phyloP scores from a whole-genome alignment of 2,329 filamentous ascomycete species.

The Cladophialophora yegresii region DNA sequence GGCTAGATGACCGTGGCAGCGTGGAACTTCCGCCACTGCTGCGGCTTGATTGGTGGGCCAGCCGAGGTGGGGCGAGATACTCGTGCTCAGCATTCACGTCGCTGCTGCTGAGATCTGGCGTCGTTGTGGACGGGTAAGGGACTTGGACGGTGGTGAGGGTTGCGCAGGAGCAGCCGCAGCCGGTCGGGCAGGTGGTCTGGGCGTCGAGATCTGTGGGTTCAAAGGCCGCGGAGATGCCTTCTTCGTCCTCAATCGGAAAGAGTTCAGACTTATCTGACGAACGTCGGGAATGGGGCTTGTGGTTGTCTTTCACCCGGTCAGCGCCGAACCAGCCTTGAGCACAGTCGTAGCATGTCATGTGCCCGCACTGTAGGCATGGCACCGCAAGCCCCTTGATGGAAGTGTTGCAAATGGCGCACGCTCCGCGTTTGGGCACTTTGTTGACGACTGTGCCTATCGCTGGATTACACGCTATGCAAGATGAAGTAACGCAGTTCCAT shows the following conservation, averaged over 20 bases:
- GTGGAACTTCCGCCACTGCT: conserved; percentile 12
- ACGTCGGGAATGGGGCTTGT: conserved; percentile 14
- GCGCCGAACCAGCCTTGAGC: conserved; percentile 48
- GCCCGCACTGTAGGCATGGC: conserved; percentile 52
- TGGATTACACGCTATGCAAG: conserved; percentile 40
- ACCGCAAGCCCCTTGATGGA: conserved; percentile 49
- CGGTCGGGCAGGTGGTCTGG: conserved; percentile 45
- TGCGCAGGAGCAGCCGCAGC: conserved; percentile 53
- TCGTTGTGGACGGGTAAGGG: conserved; percentile 38
- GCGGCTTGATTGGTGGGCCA: conserved; percentile 15
- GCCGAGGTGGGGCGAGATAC: neutral
- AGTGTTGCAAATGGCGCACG: conserved; percentile 50
- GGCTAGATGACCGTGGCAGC: conserved; percentile 21
- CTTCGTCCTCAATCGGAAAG: conserved; percentile 13
- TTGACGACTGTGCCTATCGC: neutral
- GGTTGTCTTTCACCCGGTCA: conserved; percentile 4
- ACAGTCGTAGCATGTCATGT: conserved; percentile 51
- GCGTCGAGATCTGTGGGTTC: conserved; percentile 8
- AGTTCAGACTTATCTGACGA: conserved; percentile 28
- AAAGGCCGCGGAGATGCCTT: conserved; percentile 29
- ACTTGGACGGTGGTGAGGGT: conserved; percentile 43
- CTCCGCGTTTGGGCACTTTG: conserved; percentile 35
- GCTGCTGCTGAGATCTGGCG: conserved; percentile 1
- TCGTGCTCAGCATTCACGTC: neutral
- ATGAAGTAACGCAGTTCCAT: conserved; percentile 35